Percentiles rank a stretch among this genome's conserved stretches.
phyloP scores from a whole-genome alignment of 495 filamentous ascomycete genomes.

The Choiromyces venosus region DNA sequence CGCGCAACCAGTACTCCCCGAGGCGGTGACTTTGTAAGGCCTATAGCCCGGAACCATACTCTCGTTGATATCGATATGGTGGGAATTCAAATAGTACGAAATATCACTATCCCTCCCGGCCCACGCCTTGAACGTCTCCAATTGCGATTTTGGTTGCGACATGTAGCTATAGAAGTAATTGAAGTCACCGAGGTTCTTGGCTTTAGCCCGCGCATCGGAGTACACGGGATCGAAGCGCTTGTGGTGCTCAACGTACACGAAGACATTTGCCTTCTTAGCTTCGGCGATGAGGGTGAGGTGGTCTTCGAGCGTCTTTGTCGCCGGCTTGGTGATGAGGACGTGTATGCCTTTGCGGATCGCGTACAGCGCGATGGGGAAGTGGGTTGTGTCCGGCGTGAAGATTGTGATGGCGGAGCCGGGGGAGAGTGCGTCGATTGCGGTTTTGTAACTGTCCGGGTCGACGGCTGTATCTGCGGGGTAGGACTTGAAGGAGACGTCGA shows the following conservation, averaged over 20 bases:
- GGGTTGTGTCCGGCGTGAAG: conserved; percentile 91
- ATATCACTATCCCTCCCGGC: conserved; percentile 87
- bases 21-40: conserved; percentile 72
- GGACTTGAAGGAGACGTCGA: conserved; percentile 76
- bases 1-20: conserved; percentile 62
- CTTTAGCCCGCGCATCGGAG: conserved; percentile 72
- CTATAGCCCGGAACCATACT: conserved; percentile 78
- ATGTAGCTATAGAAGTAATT: conserved; percentile 98
- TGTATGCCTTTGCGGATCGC: conserved; percentile 81
- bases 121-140: conserved; percentile 96
- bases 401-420: conserved; percentile 89
- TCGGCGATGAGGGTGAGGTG: conserved; percentile 69
- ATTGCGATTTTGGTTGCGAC: conserved; percentile 86
- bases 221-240: conserved; percentile 93
- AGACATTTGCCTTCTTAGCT: conserved; percentile 68
- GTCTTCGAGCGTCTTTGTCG: conserved; percentile 72
- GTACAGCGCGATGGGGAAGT: conserved; percentile 91
- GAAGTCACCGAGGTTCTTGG: conserved; percentile 74
- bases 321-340: conserved; percentile 93
- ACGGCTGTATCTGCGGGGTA: conserved; percentile 65
- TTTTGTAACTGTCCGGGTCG: conserved; percentile 81
- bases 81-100: conserved; percentile 88
- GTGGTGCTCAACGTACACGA: conserved; percentile 94
- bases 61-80: conserved; percentile 87
- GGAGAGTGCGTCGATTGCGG: conserved; percentile 76